phyloP scores from a whole-genome alignment of 768 basidiomycete genomes.

The Boletus rufocinnamomeus region DNA sequence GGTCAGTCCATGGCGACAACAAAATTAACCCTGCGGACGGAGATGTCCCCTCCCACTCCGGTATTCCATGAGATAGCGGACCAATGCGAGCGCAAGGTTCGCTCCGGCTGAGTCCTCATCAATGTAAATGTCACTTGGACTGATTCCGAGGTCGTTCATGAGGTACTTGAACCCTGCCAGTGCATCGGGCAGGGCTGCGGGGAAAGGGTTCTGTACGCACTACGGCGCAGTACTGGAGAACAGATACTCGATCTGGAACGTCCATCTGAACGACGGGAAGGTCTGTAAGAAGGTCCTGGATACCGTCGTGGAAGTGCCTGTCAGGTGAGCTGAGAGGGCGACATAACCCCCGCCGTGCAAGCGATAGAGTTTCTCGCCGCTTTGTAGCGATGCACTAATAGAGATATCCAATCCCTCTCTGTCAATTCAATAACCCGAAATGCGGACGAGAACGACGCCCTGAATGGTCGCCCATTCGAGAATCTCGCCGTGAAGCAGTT shows the following conservation, averaged over 20 bases:
- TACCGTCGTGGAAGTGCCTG: conserved; percentile 42
- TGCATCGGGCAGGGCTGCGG: conserved; percentile 67
- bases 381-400: conserved; percentile 20
- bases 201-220: conserved; percentile 56
- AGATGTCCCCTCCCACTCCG: conserved; percentile 19
- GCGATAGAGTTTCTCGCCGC: conserved; percentile 37
- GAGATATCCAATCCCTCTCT: conserved; percentile 9
- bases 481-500: conserved; percentile 30
- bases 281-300: conserved; percentile 45
- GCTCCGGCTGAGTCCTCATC: conserved; percentile 73
- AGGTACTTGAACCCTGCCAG: conserved; percentile 68
- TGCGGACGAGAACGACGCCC: conserved; percentile 22
- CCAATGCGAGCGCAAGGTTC: conserved; percentile 62
- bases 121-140: conserved; percentile 58
- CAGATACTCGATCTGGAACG: conserved; percentile 66
- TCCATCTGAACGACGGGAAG: conserved; percentile 42
- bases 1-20: conserved; percentile 20
- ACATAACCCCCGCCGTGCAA: conserved; percentile 32
- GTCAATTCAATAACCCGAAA: conserved; percentile 30
- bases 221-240: conserved; percentile 48
- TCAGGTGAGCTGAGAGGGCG: conserved; percentile 23
- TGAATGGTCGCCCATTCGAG: conserved; percentile 23
- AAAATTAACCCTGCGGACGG: conserved; percentile 22
- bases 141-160: conserved; percentile 52
- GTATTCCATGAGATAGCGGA: conserved; percentile 57